Evolutionary conservation across 2,329 filamentous ascomycete species (phyloP).

Genomic region (Trichoderma guizhouense): DNA sequence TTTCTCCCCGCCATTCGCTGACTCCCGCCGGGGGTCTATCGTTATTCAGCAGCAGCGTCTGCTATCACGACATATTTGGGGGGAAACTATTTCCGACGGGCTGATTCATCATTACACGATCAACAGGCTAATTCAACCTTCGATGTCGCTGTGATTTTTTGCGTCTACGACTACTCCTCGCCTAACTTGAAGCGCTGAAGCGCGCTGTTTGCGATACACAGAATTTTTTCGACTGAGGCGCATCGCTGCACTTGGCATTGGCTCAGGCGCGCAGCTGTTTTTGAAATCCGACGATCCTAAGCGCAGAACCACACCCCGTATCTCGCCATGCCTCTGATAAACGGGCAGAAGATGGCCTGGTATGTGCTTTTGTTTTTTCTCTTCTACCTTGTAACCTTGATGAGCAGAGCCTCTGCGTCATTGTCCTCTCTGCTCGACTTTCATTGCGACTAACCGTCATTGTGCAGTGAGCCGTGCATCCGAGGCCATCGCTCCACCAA

Average conservation of each 20-base stretch:
- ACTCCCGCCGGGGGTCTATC: neutral
- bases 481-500: slow-evolving; percentile 73
- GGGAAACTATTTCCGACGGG: neutral
- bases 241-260: neutral
- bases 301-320: neutral
- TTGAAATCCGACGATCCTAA: neutral
- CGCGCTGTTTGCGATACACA: neutral
- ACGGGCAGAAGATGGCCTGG: slow-evolving; percentile 72
- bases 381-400: neutral
- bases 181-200: neutral
- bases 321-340: slow-evolving; percentile 61
- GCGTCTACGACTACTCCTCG: neutral
- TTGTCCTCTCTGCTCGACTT: neutral
- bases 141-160: neutral
- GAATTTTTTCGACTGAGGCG: neutral
- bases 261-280: neutral
- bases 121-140: neutral
- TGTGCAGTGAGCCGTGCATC: slow-evolving; percentile 65
- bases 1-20: neutral
- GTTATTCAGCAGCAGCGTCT: neutral
- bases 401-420: neutral
- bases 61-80: neutral
- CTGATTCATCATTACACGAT: neutral
- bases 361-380: slow-evolving; percentile 40
- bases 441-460: slow-evolving; percentile 1